A percentile compares a stretch with the other conserved stretches of the same genome.
Evolutionary conservation across 2,329 filamentous ascomycete species (phyloP).

Genomic region (Phaeosphaeriaceae sp.): DNA sequence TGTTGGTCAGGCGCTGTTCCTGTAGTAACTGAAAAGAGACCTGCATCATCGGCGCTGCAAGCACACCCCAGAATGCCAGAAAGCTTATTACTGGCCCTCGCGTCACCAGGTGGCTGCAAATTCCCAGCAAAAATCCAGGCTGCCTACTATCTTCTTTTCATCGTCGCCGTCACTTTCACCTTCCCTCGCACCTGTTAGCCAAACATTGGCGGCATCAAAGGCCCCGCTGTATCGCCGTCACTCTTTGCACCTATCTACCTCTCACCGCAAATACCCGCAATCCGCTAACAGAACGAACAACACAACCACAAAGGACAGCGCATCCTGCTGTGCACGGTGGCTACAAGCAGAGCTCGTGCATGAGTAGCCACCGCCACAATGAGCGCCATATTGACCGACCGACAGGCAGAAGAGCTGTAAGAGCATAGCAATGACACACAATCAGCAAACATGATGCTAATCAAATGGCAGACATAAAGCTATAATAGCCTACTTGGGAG

Average conservation of each 20-base stretch:
- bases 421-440: slow-evolving; percentile 42
- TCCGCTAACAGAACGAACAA: slow-evolving; percentile 2
- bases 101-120: no score
- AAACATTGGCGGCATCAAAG: background rate
- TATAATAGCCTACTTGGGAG: slow-evolving; percentile 85
- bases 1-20: slow-evolving; percentile 8
- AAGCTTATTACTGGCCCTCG: background rate
- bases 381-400: slow-evolving; percentile 76
- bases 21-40: slow-evolving; percentile 1
- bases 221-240: background rate
- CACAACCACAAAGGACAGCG: slow-evolving; percentile 4
- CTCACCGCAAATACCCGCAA: slow-evolving; percentile 20
- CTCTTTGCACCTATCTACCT: background rate
- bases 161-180: background rate
- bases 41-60: slow-evolving; percentile 5
- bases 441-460: slow-evolving; percentile 8
- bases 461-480: slow-evolving; percentile 76
- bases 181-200: background rate
- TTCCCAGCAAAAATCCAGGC: background rate
- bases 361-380: slow-evolving; percentile 56
- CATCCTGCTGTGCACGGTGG: slow-evolving; percentile 39
- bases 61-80: slow-evolving; percentile 1
- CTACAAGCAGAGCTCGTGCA: slow-evolving; percentile 23
- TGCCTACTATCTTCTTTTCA: background rate
- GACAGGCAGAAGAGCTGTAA: slow-evolving; percentile 89